These are phyloP conservation scores for Puccinia horiana DNA, from an alignment of 1,284 basidiomycete species.

Conservation along the genomic window DNA sequence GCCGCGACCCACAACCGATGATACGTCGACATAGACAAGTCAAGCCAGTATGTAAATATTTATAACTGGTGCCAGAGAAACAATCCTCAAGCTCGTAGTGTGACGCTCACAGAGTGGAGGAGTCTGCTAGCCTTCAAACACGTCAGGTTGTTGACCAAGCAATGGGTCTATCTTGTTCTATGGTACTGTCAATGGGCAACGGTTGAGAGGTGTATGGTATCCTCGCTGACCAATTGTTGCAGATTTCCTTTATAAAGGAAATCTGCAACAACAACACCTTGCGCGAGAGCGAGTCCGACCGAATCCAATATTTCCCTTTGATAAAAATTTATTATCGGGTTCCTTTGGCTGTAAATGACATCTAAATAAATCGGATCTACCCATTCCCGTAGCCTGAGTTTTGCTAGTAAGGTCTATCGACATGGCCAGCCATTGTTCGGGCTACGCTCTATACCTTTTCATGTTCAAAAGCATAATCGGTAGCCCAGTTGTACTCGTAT, in stretches of 20 bases:
- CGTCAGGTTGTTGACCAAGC: neutral
- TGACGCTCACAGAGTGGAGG: no score
- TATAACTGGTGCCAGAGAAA: no score
- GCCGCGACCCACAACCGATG: no score
- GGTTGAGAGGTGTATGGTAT: slow-evolving; percentile 3
- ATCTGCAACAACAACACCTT: neutral
- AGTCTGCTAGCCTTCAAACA: neutral
- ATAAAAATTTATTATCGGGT: neutral
- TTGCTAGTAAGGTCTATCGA: neutral
- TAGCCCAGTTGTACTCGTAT: neutral
- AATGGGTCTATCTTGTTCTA: neutral
- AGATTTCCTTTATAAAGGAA: neutral
- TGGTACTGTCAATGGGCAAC: neutral
- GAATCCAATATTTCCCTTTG: neutral
- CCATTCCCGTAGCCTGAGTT: neutral
- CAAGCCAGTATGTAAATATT: no score
- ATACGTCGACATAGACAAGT: no score
- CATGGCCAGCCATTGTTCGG: neutral
- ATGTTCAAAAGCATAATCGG: neutral
- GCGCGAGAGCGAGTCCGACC: neutral
- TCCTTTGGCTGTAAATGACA: neutral
- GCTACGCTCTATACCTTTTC: neutral
- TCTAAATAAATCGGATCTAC: neutral
- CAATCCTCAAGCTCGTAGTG: no score
- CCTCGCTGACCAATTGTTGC: neutral